phyloP scores from a whole-genome alignment of 352 stramenopile genomes.

The Globisporangium nodosum region DNA sequence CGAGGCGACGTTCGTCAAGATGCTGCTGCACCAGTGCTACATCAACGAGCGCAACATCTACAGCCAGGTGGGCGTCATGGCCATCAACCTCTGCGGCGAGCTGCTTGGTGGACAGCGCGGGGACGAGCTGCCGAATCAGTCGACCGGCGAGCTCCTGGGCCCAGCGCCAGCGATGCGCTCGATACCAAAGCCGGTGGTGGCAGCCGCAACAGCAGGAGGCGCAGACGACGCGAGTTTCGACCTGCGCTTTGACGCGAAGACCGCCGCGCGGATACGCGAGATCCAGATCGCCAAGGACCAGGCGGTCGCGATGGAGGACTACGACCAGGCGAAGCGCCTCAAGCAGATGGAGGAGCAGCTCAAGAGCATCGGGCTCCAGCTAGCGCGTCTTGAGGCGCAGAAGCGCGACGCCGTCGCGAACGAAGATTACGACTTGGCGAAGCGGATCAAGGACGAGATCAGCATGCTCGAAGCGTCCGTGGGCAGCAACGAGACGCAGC shows the following conservation, averaged over 20 bases:
- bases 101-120: conserved; percentile 16
- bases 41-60: conserved; percentile 88
- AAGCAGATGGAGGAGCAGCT: conserved; percentile 86
- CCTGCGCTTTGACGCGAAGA: conserved; percentile 88
- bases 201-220: neutral
- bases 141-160: conserved; percentile 28
- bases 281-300: conserved; percentile 84
- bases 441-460: conserved; percentile 89
- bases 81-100: conserved; percentile 83
- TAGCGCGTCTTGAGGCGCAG: conserved; percentile 80
- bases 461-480: conserved; percentile 54
- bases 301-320: conserved; percentile 87
- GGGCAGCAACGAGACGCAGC: conserved; percentile 52
- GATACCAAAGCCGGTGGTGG: conserved; percentile 14
- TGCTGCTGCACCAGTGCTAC: conserved; percentile 88
- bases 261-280: conserved; percentile 82
- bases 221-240: conserved; percentile 69
- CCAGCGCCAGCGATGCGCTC: conserved; percentile 12
- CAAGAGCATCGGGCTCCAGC: conserved; percentile 84
- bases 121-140: conserved; percentile 47
- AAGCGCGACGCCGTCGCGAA: conserved; percentile 87
- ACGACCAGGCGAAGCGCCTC: conserved; percentile 81
- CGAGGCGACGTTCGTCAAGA: conserved; percentile 76
- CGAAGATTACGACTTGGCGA: conserved; percentile 91
- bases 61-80: conserved; percentile 90